These are phyloP conservation scores for Russula sp. DNA, from an alignment of 768 basidiomycete genomes.

Conservation along the genomic window DNA sequence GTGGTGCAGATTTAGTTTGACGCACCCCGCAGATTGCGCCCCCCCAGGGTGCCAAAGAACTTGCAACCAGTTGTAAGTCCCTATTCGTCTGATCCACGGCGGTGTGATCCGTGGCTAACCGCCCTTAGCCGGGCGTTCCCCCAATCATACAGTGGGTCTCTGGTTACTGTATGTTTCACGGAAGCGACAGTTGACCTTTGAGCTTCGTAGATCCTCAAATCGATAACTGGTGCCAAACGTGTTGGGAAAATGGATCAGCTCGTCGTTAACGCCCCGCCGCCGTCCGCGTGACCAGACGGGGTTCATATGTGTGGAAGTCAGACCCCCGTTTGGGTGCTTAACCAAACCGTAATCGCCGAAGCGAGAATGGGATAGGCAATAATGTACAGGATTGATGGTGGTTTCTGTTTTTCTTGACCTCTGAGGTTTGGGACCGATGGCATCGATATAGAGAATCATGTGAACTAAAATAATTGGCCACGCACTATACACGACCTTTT, in stretches of 20 bases:
- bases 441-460: slow-evolving; percentile 27
- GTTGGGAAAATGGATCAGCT: slow-evolving; percentile 29
- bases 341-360: slow-evolving; percentile 26
- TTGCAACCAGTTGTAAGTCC: slow-evolving; percentile 28
- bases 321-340: slow-evolving; percentile 5
- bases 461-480: slow-evolving; percentile 19
- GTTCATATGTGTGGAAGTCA: slow-evolving; percentile 2
- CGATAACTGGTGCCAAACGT: slow-evolving; percentile 38
- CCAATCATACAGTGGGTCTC: slow-evolving; percentile 57
- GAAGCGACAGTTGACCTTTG: slow-evolving; percentile 24
- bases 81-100: slow-evolving; percentile 17
- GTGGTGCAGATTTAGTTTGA: slow-evolving; percentile 25
- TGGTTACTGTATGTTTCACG: slow-evolving; percentile 16
- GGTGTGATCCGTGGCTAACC: slow-evolving; percentile 27
- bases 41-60: slow-evolving; percentile 32
- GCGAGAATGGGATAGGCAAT: slow-evolving; percentile 21
- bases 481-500: slow-evolving; percentile 21
- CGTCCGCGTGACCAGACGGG: background rate
- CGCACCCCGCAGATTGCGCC: slow-evolving; percentile 20
- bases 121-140: slow-evolving; percentile 62
- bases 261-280: slow-evolving; percentile 18
- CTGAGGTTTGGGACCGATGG: slow-evolving; percentile 18
- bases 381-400: slow-evolving; percentile 4
- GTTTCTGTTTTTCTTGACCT: background rate
- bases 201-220: slow-evolving; percentile 38